These are phyloP conservation scores for Trichosporon coremiiforme DNA, from an alignment of 1,284 basidiomycete species.

Conservation along the genomic window DNA sequence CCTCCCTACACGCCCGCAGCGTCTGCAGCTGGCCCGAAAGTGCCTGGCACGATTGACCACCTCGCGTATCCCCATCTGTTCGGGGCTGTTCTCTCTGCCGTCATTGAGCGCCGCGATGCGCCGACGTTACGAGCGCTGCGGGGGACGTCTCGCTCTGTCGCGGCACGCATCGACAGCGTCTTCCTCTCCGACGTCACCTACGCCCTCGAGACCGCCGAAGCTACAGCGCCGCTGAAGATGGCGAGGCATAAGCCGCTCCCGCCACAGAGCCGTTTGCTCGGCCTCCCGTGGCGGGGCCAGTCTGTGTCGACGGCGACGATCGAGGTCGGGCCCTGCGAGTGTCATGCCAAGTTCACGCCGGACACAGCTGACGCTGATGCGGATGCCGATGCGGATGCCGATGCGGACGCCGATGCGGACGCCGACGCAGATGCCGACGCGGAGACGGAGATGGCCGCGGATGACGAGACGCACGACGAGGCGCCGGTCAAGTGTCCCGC, in stretches of 20 bases:
- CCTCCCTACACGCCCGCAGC: neutral
- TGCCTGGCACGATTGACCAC: neutral
- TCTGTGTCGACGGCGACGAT: neutral
- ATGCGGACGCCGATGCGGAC: too few species aligned
- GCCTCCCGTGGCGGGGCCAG: neutral
- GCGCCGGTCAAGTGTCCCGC: neutral
- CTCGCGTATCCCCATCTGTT: conserved; percentile 5
- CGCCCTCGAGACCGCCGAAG: neutral
- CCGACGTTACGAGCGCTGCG: neutral
- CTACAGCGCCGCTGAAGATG: neutral
- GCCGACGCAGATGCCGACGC: too few species aligned
- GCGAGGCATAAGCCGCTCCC: neutral
- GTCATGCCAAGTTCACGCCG: neutral
- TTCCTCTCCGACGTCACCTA: conserved; percentile 9
- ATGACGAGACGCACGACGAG: neutral
- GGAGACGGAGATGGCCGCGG: too few species aligned
- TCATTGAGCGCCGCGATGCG: neutral
- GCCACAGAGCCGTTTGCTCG: neutral
- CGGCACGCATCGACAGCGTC: neutral
- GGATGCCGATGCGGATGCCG: neutral
- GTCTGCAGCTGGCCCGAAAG: neutral
- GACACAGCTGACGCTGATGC: neutral
- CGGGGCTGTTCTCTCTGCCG: neutral
- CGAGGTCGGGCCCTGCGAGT: conserved; percentile 4
- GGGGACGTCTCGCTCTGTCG: neutral